phyloP scores from a whole-genome alignment of 2,329 filamentous ascomycete genomes.

The Curvularia sp. region DNA sequence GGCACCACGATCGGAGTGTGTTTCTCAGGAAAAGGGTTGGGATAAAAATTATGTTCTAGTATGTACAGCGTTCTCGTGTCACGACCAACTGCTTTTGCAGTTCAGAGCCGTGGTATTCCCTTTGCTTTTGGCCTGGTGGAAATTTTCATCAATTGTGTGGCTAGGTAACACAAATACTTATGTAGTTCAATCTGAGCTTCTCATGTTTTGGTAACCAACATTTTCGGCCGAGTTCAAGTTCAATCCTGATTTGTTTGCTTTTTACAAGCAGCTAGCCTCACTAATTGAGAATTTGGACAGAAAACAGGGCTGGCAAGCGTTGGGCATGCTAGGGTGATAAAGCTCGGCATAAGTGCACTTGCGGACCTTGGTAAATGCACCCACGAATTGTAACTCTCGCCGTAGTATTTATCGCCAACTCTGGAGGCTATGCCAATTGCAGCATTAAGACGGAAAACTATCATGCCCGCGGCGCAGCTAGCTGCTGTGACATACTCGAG shows the following conservation, averaged over 20 bases:
- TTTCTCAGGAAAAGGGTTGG: constrained; percentile 2
- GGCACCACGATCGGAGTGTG: neutral
- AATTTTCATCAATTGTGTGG: constrained; percentile 3
- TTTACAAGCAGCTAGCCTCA: neutral
- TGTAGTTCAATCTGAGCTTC: constrained; percentile 1
- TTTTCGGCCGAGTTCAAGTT: neutral
- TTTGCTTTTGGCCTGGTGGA: constrained; percentile 9
- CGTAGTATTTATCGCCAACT: neutral
- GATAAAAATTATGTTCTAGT: constrained; percentile 21
- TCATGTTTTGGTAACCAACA: neutral
- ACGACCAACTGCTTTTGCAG: constrained; percentile 12
- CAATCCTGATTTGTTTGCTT: neutral
- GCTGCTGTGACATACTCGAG: neutral
- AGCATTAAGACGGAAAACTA: neutral
- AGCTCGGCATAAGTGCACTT: neutral
- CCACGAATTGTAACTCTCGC: neutral
- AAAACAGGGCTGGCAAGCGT: neutral
- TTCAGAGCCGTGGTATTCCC: constrained; percentile 10
- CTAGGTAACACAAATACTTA: neutral
- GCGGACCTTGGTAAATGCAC: neutral
- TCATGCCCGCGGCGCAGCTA: neutral
- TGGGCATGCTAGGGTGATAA: no score
- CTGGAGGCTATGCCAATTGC: neutral
- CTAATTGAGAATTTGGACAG: neutral
- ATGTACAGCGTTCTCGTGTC: constrained; percentile 23